phyloP scores from a whole-genome alignment of 768 basidiomycete species.

The Tylopilus felleus region DNA sequence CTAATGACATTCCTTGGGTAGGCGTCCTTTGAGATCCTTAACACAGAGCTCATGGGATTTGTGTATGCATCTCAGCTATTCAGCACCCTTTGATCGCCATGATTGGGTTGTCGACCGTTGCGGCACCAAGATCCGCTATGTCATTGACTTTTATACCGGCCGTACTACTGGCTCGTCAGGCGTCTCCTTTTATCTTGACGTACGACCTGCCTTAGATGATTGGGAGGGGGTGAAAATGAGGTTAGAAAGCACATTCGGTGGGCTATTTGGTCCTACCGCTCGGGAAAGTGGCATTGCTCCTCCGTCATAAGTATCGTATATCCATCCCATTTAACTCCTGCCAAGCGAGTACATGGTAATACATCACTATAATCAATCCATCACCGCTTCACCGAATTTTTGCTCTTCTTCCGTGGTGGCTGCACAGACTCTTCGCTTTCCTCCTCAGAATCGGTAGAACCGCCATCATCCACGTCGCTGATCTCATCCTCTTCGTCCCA shows the following conservation, averaged over 20 bases:
- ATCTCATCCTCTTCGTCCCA: slow-evolving; percentile 67
- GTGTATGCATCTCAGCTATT: slow-evolving; percentile 55
- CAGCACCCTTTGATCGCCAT: slow-evolving; percentile 93
- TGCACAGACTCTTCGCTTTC: slow-evolving; percentile 45
- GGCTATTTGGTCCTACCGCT: slow-evolving; percentile 28
- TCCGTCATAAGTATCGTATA: slow-evolving; percentile 16
- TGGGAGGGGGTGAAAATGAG: slow-evolving; percentile 95
- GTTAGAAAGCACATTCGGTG: slow-evolving; percentile 50
- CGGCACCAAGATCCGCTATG: slow-evolving; percentile 83
- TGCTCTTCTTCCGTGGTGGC: slow-evolving; percentile 55
- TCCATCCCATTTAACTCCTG: slow-evolving; percentile 1
- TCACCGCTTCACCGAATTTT: slow-evolving; percentile 47
- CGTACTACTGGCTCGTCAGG: slow-evolving; percentile 46
- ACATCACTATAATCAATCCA: background rate
- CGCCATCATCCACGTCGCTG: slow-evolving; percentile 51
- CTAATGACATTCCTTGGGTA: slow-evolving; percentile 86
- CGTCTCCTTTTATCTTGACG: slow-evolving; percentile 90
- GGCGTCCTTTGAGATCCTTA: slow-evolving; percentile 23
- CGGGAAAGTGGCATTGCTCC: slow-evolving; percentile 17
- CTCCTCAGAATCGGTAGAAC: slow-evolving; percentile 40
- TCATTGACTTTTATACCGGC: slow-evolving; percentile 98
- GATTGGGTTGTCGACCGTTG: slow-evolving; percentile 97
- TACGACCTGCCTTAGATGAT: slow-evolving; percentile 87
- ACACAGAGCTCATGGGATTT: background rate
- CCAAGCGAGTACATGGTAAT: slow-evolving; percentile 14